phyloP scores from a whole-genome alignment of 495 filamentous ascomycete genomes.

The Trichoderma orchidacearum region DNA sequence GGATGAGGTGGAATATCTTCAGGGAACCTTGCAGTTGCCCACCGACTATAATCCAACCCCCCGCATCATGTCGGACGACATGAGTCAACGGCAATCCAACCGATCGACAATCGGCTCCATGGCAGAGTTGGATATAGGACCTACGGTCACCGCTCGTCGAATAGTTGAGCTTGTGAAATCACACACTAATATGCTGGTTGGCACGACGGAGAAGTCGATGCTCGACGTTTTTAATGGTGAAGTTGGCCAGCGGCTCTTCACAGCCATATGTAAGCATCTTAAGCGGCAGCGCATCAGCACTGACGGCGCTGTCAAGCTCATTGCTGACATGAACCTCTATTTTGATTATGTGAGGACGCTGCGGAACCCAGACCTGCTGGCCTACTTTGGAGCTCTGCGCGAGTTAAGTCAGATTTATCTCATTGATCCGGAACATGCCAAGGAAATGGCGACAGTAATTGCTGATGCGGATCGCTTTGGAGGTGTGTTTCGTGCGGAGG shows the following conservation, averaged over 20 bases:
- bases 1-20: conserved; percentile 94
- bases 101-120: conserved; percentile 3
- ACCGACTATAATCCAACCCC: conserved; percentile 80
- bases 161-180: conserved; percentile 75
- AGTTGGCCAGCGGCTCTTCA: conserved; percentile 84
- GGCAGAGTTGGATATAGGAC: conserved; percentile 51
- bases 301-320: conserved; percentile 81
- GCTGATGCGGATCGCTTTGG: conserved; percentile 82
- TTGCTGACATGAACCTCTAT: conserved; percentile 93
- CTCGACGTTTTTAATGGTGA: conserved; percentile 98
- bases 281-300: conserved; percentile 89
- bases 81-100: not conserved
- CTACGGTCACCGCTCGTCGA: conserved; percentile 60
- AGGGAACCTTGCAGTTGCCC: conserved; percentile 72
- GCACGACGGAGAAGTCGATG: conserved; percentile 92
- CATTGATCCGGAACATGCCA: conserved; percentile 75
- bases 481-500: conserved; percentile 86
- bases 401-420: conserved; percentile 94
- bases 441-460: conserved; percentile 89
- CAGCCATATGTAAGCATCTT: conserved; percentile 86
- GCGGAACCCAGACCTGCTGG: conserved; percentile 65
- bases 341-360: conserved; percentile 70
- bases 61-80: conserved; percentile 9
- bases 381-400: conserved; percentile 83
- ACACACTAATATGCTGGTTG: conserved; percentile 82